Evolutionary conservation across 805 yeast genomes (phyloP).

Genomic region (Komagataella pseudopastoris): DNA sequence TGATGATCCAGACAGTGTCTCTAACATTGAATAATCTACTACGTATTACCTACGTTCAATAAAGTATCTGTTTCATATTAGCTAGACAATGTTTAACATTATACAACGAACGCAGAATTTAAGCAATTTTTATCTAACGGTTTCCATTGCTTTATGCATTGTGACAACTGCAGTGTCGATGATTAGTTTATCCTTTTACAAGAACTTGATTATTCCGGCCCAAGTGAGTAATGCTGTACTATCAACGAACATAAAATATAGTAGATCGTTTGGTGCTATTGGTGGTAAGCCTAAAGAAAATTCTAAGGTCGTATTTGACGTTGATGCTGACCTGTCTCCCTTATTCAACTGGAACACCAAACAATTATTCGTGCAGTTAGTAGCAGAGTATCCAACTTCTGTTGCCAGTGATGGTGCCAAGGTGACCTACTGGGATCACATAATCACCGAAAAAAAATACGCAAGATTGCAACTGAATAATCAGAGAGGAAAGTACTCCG

Average conservation of each 20-base stretch:
- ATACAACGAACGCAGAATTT: neutral
- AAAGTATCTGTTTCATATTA: neutral
- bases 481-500: slow-evolving; percentile 61
- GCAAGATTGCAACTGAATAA: slow-evolving; percentile 42
- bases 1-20: neutral
- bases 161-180: neutral
- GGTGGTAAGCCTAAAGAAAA: slow-evolving; percentile 66
- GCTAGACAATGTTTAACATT: neutral
- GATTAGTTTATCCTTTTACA: neutral
- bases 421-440: slow-evolving; percentile 86
- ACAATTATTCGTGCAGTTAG: slow-evolving; percentile 83
- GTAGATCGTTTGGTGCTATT: slow-evolving; percentile 55
- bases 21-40: neutral
- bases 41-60: too few species aligned
- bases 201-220: neutral
- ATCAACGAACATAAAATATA: slow-evolving; percentile 20
- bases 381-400: slow-evolving; percentile 53
- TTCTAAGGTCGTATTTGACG: slow-evolving; percentile 55
- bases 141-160: neutral
- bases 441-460: slow-evolving; percentile 42
- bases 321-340: slow-evolving; percentile 60
- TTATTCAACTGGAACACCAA: slow-evolving; percentile 95
- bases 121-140: neutral
- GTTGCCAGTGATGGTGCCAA: slow-evolving; percentile 24
- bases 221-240: neutral